phyloP scores from a whole-genome alignment of 2,329 filamentous ascomycete genomes.

The Phaeosphaeriaceae sp. region DNA sequence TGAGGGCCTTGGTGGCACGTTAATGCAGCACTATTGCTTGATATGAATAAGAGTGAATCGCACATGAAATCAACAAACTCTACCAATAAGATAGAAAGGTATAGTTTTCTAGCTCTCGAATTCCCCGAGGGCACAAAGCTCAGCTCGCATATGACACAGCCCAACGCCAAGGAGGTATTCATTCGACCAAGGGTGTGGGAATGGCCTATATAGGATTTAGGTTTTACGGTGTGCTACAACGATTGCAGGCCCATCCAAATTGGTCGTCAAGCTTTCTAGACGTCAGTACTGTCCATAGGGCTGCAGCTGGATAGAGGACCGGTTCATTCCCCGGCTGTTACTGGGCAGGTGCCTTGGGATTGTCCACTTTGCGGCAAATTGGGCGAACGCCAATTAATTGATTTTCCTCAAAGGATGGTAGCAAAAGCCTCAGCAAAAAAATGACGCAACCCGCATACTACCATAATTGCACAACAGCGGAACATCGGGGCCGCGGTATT shows the following conservation, averaged over 20 bases:
- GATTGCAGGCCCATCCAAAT: too few relatives aligned
- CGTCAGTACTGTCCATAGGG: too few relatives aligned
- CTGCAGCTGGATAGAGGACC: too few relatives aligned
- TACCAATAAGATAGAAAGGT: conserved; percentile 28
- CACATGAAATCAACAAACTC: conserved; percentile 12
- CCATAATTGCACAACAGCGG: neutral
- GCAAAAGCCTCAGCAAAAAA: conserved; percentile 1
- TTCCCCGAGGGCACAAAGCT: conserved; percentile 29
- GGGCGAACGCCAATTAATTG: neutral
- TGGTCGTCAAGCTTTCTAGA: too few relatives aligned
- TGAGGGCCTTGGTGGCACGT: conserved; percentile 19
- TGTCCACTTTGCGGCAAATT: too few relatives aligned
- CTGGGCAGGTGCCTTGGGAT: too few relatives aligned
- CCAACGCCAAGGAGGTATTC: conserved; percentile 37
- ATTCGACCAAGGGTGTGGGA: conserved; percentile 18
- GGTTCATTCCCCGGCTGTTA: too few relatives aligned
- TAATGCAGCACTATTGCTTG: conserved; percentile 28
- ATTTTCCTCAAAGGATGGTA: neutral
- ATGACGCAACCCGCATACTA: conserved; percentile 6
- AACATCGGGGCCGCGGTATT: conserved; percentile 5
- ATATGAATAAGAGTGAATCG: conserved; percentile 3
- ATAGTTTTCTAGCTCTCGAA: conserved; percentile 19
- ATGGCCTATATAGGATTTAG: conserved; percentile 9
- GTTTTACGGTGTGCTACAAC: conserved; percentile 23
- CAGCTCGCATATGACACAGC: conserved; percentile 30